These are phyloP conservation scores for Myrmaecium sp. DNA, from an alignment of 2,329 filamentous ascomycete genomes.

Conservation along the genomic window DNA sequence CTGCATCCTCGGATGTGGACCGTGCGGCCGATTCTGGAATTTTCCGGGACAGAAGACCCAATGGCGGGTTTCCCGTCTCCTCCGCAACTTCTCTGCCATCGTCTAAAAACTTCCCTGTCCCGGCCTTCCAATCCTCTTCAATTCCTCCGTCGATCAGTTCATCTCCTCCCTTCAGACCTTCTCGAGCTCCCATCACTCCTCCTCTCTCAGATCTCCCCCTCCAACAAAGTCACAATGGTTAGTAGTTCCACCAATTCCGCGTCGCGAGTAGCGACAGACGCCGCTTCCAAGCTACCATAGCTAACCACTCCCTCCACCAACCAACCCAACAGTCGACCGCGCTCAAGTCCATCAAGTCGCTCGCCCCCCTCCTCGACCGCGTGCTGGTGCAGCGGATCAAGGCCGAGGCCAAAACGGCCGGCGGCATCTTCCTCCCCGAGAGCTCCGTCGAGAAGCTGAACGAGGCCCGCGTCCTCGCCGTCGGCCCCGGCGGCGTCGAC, in stretches of 20 bases:
- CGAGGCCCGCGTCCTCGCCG: conserved; percentile 89
- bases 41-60: too few species aligned
- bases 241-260: neutral
- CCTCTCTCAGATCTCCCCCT: conserved; percentile 1
- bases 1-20: too few species aligned
- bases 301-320: too few species aligned
- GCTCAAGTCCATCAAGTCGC: conserved; percentile 87
- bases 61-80: neutral
- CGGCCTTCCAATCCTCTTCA: conserved; percentile 1
- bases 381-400: conserved; percentile 97
- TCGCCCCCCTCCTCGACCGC: conserved; percentile 91
- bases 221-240: conserved; percentile 6
- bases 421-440: conserved; percentile 95
- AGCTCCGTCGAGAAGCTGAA: conserved; percentile 95
- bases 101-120: neutral
- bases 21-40: conserved; percentile 1
- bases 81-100: neutral
- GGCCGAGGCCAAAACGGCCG: conserved; percentile 89
- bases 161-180: neutral
- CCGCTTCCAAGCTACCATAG: conserved; percentile 1
- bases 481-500: conserved; percentile 76
- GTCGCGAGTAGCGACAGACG: conserved; percentile 1
- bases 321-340: conserved; percentile 28
- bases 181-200: neutral
- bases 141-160: neutral